A percentile compares a stretch with the other conserved stretches of the same genome.
These are phyloP conservation scores for Sordariomycetes sp. DNA, from an alignment of 2,329 filamentous ascomycete species.

Conservation along the genomic window DNA sequence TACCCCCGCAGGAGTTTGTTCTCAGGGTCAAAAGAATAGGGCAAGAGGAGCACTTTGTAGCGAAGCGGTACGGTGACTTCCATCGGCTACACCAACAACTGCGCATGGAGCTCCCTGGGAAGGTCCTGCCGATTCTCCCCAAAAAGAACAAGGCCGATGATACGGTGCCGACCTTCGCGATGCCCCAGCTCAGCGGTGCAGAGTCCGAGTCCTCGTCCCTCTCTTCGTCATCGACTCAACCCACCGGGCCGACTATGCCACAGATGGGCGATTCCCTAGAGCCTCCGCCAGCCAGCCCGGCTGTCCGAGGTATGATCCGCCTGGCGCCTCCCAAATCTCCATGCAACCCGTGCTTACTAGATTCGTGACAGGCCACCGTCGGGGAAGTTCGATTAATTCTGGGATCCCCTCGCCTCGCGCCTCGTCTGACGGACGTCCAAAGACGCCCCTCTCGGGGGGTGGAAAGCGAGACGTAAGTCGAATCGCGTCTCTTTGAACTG, in stretches of 20 bases:
- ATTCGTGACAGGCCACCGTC: constrained; percentile 11
- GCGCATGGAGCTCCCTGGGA: constrained; percentile 79
- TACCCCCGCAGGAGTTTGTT: constrained; percentile 63
- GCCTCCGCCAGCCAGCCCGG: constrained; percentile 13
- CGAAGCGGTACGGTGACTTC: constrained; percentile 84
- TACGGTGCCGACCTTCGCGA: constrained; percentile 45
- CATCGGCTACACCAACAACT: constrained; percentile 66
- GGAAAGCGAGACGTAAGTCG: neutral
- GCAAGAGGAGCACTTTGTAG: constrained; percentile 68
- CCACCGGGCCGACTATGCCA: constrained; percentile 25
- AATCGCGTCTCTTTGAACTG: neutral
- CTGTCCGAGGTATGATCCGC: constrained; percentile 24
- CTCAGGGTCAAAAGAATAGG: constrained; percentile 73
- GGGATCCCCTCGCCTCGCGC: constrained; percentile 8
- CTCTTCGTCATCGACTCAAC: constrained; percentile 67
- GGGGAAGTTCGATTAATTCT: constrained; percentile 11
- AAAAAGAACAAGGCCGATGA: constrained; percentile 83
- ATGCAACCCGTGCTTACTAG: neutral
- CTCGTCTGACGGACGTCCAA: constrained; percentile 6
- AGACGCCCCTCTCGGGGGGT: neutral
- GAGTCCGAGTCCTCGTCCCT: constrained; percentile 72
- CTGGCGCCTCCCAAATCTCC: neutral
- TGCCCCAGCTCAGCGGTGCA: constrained; percentile 43
- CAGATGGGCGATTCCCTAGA: neutral
- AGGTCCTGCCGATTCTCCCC: constrained; percentile 75